These are phyloP conservation scores for Pharnaceum exiguum DNA, from an alignment of 148 eudicot genomes.

Conservation along the genomic window DNA sequence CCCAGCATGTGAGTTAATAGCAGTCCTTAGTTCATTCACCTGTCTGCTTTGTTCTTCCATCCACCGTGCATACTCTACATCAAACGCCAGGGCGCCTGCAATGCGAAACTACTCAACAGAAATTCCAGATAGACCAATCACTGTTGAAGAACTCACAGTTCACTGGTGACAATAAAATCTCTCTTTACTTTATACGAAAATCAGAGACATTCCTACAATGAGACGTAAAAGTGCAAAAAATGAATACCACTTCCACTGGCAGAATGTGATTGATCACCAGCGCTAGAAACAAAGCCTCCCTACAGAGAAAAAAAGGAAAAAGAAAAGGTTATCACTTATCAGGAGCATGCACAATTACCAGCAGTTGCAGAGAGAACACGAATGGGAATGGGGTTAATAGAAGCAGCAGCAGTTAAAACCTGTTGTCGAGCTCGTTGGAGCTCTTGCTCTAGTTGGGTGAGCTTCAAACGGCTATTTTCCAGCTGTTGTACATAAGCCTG, in stretches of 20 bases:
- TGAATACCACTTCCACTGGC: conserved; percentile 61
- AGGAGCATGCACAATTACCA: not conserved
- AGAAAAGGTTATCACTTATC: not conserved
- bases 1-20: conserved; percentile 82
- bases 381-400: not conserved
- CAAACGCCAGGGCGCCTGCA: conserved; percentile 90
- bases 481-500: conserved; percentile 83
- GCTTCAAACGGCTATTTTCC: conserved; percentile 38
- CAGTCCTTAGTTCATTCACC: conserved; percentile 71
- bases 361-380: not conserved
- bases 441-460: conserved; percentile 42
- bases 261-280: conserved; percentile 69
- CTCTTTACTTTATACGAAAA: not conserved
- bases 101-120: not conserved
- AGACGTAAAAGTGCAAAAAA: not conserved
- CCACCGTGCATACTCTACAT: conserved; percentile 89
- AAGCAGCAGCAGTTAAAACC: conserved; percentile 16
- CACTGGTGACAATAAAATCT: not conserved
- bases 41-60: conserved; percentile 72
- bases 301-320: conserved; percentile 15
- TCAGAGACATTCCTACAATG: not conserved
- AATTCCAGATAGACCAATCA: not conserved
- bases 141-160: not conserved
- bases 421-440: conserved; percentile 46
- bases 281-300: conserved; percentile 66